These are phyloP conservation scores for Datura wrightii DNA, from an alignment of 257 asterid species.

Conservation along the genomic window DNA sequence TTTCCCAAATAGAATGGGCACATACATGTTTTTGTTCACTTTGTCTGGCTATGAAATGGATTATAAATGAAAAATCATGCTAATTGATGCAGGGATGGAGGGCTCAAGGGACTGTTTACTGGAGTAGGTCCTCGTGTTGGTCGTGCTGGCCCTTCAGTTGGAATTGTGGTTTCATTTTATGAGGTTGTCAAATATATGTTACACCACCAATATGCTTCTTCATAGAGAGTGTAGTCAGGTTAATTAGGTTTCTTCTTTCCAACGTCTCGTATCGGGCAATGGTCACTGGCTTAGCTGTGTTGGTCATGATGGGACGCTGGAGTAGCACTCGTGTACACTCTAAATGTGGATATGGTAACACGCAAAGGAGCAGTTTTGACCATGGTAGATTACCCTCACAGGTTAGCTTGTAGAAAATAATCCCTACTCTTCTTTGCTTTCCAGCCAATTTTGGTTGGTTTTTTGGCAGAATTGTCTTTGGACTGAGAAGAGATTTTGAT, in stretches of 20 bases:
- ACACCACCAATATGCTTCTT: conserved; percentile 53
- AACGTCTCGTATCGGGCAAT: not conserved
- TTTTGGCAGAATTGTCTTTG: conserved; percentile 24
- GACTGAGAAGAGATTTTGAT: conserved; percentile 51
- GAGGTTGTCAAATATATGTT: conserved; percentile 81
- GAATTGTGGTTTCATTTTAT: conserved; percentile 89
- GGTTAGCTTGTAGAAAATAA: conserved; percentile 41
- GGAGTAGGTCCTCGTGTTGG: conserved; percentile 98
- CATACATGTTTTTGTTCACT: not conserved
- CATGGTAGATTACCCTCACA: conserved; percentile 31
- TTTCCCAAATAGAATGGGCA: not conserved
- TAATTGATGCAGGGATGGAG: conserved; percentile 70
- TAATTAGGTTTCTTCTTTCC: not conserved
- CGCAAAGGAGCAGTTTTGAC: conserved; percentile 45
- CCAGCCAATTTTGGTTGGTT: conserved; percentile 37
- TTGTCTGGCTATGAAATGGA: conserved; percentile 16
- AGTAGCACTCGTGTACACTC: not conserved
- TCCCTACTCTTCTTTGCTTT: conserved; percentile 44
- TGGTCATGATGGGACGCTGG: not conserved
- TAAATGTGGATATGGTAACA: conserved; percentile 39
- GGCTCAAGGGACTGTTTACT: conserved; percentile 84
- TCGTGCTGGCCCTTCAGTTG: conserved; percentile 98
- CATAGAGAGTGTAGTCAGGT: conserved; percentile 7
- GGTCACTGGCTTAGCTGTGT: not conserved
- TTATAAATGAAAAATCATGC: conserved; percentile 27